A percentile compares a stretch with the other conserved stretches of the same genome.
Conservation (phyloP, 345 rosid species). For the Arabis hirsuta region DNA sequence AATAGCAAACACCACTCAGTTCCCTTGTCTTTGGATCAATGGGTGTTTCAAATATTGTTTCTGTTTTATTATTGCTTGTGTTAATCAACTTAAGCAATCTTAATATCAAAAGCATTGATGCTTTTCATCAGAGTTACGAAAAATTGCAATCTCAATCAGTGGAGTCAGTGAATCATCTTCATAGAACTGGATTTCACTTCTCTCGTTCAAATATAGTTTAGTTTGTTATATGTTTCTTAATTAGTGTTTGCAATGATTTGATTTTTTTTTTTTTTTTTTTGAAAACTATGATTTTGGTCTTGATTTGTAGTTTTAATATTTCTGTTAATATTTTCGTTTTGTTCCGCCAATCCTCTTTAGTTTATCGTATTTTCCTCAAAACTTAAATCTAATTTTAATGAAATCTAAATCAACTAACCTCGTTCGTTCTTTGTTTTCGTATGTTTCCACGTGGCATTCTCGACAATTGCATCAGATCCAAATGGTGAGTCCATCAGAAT, state of each 20-base stretch:
- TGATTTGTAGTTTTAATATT: background rate
- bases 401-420: slow-evolving; percentile 8
- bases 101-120: slow-evolving; percentile 40
- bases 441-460: slow-evolving; percentile 17
- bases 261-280: too few species aligned
- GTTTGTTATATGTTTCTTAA: background rate
- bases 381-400: background rate
- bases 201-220: background rate
- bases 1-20: background rate
- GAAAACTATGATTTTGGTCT: background rate
- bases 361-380: background rate
- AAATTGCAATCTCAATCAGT: slow-evolving; percentile 51
- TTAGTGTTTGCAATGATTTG: background rate
- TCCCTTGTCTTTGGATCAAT: slow-evolving; percentile 11
- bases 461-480: slow-evolving; percentile 44
- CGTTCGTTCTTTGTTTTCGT: background rate
- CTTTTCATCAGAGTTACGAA: slow-evolving; percentile 56
- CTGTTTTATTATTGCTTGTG: slow-evolving; percentile 24
- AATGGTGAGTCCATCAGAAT: slow-evolving; percentile 44
- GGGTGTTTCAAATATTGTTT: slow-evolving; percentile 24
- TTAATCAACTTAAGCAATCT: slow-evolving; percentile 30
- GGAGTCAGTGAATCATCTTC: slow-evolving; percentile 41
- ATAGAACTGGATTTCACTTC: slow-evolving; percentile 75
- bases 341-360: background rate
- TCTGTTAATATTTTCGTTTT: background rate